Evolutionary conservation across 78 protist species (phyloP).

Genomic region (Monosiga brevicollis): DNA sequence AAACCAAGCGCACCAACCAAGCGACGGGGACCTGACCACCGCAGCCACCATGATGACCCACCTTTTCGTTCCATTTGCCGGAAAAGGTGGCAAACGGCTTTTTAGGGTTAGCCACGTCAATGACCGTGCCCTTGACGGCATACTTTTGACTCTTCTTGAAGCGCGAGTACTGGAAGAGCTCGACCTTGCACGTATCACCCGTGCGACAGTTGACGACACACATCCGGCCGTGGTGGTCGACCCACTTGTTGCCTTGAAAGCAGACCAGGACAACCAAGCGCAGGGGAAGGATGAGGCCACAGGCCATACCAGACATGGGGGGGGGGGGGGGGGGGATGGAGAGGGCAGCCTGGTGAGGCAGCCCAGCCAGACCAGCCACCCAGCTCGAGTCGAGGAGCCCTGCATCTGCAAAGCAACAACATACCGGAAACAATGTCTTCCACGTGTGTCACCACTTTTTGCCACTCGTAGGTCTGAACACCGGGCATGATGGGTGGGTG

Average conservation of each 20-base stretch:
- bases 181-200: conserved; percentile 21
- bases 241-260: conserved; percentile 46
- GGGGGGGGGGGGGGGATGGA: background rate
- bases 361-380: background rate
- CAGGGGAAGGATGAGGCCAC: background rate
- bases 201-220: conserved; percentile 12
- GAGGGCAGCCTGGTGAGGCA: background rate
- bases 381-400: conserved; percentile 6
- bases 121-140: background rate
- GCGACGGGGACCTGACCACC: background rate
- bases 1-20: background rate
- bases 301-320: background rate
- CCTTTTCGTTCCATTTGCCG: background rate
- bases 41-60: background rate
- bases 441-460: conserved; percentile 3
- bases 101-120: background rate
- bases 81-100: background rate
- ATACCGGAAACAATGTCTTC: conserved; percentile 6
- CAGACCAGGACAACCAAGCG: background rate
- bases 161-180: background rate
- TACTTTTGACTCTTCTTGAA: background rate
- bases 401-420: conserved; percentile 33
- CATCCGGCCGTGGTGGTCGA: conserved; percentile 50
- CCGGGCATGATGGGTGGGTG: no score
- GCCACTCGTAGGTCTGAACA: conserved; percentile 5